Conservation (phyloP, 352 stramenopile species). For the Pythium periplocum region DNA sequence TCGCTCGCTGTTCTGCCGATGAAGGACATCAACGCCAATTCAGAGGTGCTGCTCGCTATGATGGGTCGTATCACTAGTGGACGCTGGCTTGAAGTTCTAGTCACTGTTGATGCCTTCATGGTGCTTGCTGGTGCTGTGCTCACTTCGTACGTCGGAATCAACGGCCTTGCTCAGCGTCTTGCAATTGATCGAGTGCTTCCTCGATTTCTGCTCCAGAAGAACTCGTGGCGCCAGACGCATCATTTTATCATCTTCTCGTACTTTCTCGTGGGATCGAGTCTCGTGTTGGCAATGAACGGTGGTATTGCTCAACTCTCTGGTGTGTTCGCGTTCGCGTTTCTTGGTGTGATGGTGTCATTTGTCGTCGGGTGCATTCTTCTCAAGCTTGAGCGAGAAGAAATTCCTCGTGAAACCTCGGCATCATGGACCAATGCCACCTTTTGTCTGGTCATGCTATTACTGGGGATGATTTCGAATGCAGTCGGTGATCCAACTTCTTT, state of each 20-base stretch:
- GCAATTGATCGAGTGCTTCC: slow-evolving; percentile 73
- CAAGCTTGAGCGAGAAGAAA: slow-evolving; percentile 72
- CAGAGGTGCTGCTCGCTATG: slow-evolving; percentile 54
- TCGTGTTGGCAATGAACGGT: slow-evolving; percentile 75
- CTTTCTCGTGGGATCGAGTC: slow-evolving; percentile 59
- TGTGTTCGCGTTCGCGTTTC: slow-evolving; percentile 87
- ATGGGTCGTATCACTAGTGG: slow-evolving; percentile 38
- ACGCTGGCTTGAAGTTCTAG: slow-evolving; percentile 25
- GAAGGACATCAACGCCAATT: slow-evolving; percentile 41
- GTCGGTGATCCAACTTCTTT: slow-evolving; percentile 38
- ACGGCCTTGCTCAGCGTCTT: slow-evolving; percentile 58
- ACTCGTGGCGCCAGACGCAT: slow-evolving; percentile 64
- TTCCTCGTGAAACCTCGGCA: slow-evolving; percentile 61
- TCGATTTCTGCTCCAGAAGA: slow-evolving; percentile 47
- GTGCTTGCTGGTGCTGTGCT: slow-evolving; percentile 68
- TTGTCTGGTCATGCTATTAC: slow-evolving; percentile 39
- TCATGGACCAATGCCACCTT: slow-evolving; percentile 60
- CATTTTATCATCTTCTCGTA: slow-evolving; percentile 84
- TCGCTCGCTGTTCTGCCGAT: slow-evolving; percentile 64
- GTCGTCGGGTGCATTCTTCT: slow-evolving; percentile 77
- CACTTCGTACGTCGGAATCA: slow-evolving; percentile 70
- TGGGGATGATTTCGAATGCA: slow-evolving; percentile 48
- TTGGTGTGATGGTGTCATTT: slow-evolving; percentile 83
- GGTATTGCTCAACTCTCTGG: slow-evolving; percentile 71
- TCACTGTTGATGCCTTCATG: slow-evolving; percentile 69